Evolutionary conservation across 139 green algal genomes (phyloP).

Genomic region (Cymbomonas tetramitiformis): DNA sequence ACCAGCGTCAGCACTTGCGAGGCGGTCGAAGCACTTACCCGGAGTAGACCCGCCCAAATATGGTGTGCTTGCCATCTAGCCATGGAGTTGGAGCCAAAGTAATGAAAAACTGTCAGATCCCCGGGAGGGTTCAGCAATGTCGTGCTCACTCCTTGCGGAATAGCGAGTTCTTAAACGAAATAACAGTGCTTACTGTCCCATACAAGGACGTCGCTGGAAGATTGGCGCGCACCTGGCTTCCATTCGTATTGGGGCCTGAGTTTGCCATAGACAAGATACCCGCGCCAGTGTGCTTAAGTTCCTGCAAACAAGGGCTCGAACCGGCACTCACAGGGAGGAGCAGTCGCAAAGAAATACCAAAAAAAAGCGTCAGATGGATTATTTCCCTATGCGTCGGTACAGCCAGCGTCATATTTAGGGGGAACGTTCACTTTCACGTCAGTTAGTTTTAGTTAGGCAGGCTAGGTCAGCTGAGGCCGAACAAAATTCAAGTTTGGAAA

Average conservation of each 20-base stretch:
- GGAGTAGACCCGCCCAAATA: constrained; percentile 87
- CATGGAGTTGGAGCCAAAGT: constrained; percentile 52
- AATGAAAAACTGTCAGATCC: constrained; percentile 87
- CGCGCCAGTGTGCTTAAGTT: constrained; percentile 52
- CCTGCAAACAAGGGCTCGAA: background rate
- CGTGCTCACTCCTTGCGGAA: too few species aligned
- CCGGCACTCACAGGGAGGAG: background rate
- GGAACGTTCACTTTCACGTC: too few species aligned
- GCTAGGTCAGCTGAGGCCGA: too few species aligned
- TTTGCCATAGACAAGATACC: constrained; percentile 71
- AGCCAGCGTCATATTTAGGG: background rate
- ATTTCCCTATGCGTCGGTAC: background rate
- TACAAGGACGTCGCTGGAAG: constrained; percentile 58
- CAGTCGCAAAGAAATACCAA: background rate
- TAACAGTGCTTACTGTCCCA: constrained; percentile 91
- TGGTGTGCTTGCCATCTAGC: constrained; percentile 79
- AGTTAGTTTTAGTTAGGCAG: too few species aligned
- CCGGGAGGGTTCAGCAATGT: too few species aligned
- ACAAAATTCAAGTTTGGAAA: background rate
- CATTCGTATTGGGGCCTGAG: constrained; percentile 61
- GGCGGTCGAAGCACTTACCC: too few species aligned
- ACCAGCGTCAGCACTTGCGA: too few species aligned
- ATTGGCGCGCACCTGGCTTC: constrained; percentile 68
- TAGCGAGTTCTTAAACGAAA: too few species aligned
- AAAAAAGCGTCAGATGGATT: background rate